Evolutionary conservation across 2,329 filamentous ascomycete genomes (phyloP), one percentile per base, ranked within the genome.

Genomic region (Biscogniauxia sp.): DNA sequence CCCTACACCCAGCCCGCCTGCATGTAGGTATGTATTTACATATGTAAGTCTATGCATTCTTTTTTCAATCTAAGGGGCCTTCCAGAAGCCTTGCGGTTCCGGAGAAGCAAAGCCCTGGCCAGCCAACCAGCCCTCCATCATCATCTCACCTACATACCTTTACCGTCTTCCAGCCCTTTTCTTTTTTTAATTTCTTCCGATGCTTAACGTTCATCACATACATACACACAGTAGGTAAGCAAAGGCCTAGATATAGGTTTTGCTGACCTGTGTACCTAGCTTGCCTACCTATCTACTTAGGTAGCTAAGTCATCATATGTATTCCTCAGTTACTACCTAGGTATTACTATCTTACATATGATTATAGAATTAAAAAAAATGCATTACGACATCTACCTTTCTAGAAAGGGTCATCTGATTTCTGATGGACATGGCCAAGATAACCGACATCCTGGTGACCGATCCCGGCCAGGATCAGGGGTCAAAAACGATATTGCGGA

Each of bases 391-490:
- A 32, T 54, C 23, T 2, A 19, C 52, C 5, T 32, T 54, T 20
- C 20, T 28, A 49, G 37, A 26, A 50, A 17, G 58, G 53, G 62
- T 64, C 63, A 60, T 58, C 60, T 60, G 59, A 61, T 52, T 20
- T 26, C 50, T 52, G 55, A 49, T 54, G 37, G 60, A 56, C 60
- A 63, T 65, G 60, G 57, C 59, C 56, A 53, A 66, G 66, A 68
- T 68, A 68, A 61, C 64, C 64, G 62, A 64, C 50, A 60, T 68
- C 64, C 62, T 66, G 58, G 55, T 60, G 53, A 57, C 28, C 62
- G 66, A 68, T 66, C 64, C 57, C 51, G 56, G 60, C 64, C 66
- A 62, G 64, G 65, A 65, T 64, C 62, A 64, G 64, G 63, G 65
- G 60, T 63, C 57, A 53, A 52, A 49, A 59, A 53, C 53, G 37